Base-by-base conservation (phyloP, 306 rosid genomes). In the Vigna radiata region DNA sequence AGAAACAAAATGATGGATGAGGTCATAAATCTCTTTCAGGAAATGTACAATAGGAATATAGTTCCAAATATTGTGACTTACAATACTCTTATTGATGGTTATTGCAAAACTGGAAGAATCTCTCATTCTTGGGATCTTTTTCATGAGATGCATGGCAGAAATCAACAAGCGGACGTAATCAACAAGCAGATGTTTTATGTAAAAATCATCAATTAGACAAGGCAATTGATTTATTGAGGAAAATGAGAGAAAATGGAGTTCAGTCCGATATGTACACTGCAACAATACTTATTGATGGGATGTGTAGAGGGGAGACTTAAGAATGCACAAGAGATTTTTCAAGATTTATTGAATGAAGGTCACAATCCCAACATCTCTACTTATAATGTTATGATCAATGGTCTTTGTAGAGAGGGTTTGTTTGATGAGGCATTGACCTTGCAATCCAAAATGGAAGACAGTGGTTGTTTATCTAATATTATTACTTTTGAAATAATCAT, bases 291-390 rank as follows among this genome's bases (percentile, higher is more conserved):
- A 5, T 77, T 12, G 61, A 77, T 46, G 67, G 83, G 10, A 12
- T 70, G 0, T 37, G 58, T n/a, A 79, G 61, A 49, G 47, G 44
- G 0, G 33, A 79, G 49, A 11, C 37, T 62, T 37, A 6, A 62
- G 49, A 2, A 8, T 50, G 78, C 78, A 25, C 17, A 17, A 27
- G 27, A 11, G 6, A 1, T 71, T 25, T 71, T 79, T 27, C 39
- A 52, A 1, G 12, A 33, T n/a, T 50, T 71, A 25, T 60, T 79
- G 14, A 1, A 1, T 25, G 8, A 63, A 39, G 83, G 73, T 14
- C 14, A 8, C 1, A 7, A 1, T 7, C 46, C 8, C n/a, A 0
- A 10, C n/a, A 56, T 50, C 0, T 0, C 0, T 0, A 52, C 29
- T 0, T 52, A 50, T 4, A 61, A 0, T 39, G 7, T n/a, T 52